phyloP scores from a whole-genome alignment of 257 asterid species.

The Solanum ossicruentum region DNA sequence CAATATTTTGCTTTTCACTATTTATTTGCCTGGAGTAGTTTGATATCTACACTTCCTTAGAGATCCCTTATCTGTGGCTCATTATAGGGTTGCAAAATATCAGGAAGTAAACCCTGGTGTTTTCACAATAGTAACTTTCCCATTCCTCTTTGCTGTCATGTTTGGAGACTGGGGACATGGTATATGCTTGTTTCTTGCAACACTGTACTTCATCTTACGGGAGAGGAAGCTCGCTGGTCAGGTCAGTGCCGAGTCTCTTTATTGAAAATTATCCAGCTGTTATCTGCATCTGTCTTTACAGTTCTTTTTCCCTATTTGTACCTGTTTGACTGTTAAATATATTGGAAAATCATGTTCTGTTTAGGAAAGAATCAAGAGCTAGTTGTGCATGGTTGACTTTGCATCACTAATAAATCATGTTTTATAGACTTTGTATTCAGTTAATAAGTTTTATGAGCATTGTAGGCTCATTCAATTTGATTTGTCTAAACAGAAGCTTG shows the following conservation, averaged over 20 bases:
- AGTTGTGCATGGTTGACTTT: not conserved
- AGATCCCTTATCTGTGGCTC: not conserved
- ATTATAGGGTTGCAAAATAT: constrained; percentile 47
- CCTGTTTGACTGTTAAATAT: not conserved
- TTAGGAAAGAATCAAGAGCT: not conserved
- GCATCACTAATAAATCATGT: not conserved
- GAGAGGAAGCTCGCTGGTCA: constrained; percentile 48
- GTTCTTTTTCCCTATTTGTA: not conserved
- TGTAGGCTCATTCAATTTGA: not conserved
- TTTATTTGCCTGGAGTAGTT: not conserved
- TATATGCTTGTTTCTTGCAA: constrained; percentile 44
- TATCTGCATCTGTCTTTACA: not conserved
- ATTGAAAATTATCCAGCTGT: not conserved
- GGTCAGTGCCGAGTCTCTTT: constrained; percentile 13
- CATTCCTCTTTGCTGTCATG: constrained; percentile 61
- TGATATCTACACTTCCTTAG: not conserved
- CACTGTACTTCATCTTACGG: constrained; percentile 30
- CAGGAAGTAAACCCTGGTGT: constrained; percentile 62
- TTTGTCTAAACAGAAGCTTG: constrained; percentile 38
- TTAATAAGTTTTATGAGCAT: not conserved
- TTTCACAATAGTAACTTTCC: constrained; percentile 48
- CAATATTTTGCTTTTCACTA: not conserved
- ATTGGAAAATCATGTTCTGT: not conserved
- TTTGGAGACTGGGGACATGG: constrained; percentile 75
- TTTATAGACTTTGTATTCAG: not conserved